Evolutionary conservation across 306 rosid species (phyloP).

Genomic region (Castanea sativa): DNA sequence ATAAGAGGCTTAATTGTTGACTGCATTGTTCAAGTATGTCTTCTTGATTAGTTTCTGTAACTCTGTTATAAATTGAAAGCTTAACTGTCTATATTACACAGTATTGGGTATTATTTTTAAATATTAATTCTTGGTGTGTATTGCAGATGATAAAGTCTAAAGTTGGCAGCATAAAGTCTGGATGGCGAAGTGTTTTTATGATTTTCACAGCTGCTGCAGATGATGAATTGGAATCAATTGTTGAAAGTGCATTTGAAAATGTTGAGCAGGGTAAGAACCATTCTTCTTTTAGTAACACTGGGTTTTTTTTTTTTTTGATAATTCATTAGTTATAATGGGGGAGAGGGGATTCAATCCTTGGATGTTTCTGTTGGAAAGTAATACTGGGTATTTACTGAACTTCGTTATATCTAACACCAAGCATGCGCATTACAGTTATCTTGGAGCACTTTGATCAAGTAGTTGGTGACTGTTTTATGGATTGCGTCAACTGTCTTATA

Average conservation of each 20-base stretch:
- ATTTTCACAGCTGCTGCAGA: constrained; percentile 99
- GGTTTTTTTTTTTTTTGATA: no score
- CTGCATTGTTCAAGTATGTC: constrained; percentile 93
- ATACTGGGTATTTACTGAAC: not conserved
- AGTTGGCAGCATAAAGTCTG: constrained; percentile 96
- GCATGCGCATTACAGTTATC: constrained; percentile 67
- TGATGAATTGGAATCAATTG: constrained; percentile 93
- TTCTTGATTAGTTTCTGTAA: constrained; percentile 2
- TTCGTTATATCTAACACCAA: constrained; percentile 43
- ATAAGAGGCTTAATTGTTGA: constrained; percentile 93
- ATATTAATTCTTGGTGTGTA: constrained; percentile 26
- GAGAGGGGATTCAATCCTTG: no score
- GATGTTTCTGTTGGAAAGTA: no score
- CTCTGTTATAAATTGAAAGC: not conserved
- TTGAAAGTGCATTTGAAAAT: constrained; percentile 98
- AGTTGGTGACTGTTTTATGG: constrained; percentile 99
- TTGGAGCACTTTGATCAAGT: constrained; percentile 99
- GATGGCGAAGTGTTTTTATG: constrained; percentile 99
- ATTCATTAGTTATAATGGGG: no score
- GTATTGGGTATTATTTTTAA: constrained; percentile 18
- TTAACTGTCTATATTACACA: not conserved
- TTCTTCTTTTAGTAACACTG: constrained; percentile 14
- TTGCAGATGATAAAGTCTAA: constrained; percentile 97
- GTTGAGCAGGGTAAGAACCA: constrained; percentile 86
- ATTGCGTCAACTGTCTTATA: constrained; percentile 98